These are phyloP conservation scores for Asparagopsis taxiformis DNA, from an alignment of 31 red algal genomes.

Conservation along the genomic window DNA sequence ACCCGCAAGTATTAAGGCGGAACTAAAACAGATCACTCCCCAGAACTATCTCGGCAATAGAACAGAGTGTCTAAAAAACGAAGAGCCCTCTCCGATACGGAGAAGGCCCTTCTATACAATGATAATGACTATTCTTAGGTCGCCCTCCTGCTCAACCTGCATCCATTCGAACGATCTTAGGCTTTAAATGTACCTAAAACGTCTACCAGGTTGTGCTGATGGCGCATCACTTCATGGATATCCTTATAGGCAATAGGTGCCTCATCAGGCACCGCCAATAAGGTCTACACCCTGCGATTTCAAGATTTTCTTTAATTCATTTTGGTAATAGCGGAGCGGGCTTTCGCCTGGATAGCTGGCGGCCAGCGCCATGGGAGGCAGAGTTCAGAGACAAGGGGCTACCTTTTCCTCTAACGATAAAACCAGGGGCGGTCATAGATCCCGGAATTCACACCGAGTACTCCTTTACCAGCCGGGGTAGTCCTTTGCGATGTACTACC, in stretches of 20 bases:
- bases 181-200: not conserved
- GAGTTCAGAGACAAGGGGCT: not conserved
- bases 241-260: constrained; percentile 25
- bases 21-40: too few species aligned
- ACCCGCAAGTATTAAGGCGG: too few species aligned
- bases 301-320: not conserved
- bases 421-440: not conserved
- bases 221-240: constrained; percentile 8
- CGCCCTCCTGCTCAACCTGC: too few species aligned
- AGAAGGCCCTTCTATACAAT: too few species aligned
- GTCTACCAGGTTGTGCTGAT: constrained; percentile 8
- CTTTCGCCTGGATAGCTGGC: not conserved
- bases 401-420: constrained; percentile 4
- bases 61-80: too few species aligned
- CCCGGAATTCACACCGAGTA: constrained; percentile 10
- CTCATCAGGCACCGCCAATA: constrained; percentile 1
- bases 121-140: too few species aligned
- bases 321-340: not conserved
- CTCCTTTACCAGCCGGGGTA: not conserved
- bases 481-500: constrained; percentile 17
- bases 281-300: not conserved
- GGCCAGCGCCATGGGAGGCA: constrained; percentile 8
- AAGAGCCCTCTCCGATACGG: too few species aligned
- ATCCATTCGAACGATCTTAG: not conserved
- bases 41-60: too few species aligned